Conservation (phyloP, 257 asterid species). For the Henckelia pumila region DNA sequence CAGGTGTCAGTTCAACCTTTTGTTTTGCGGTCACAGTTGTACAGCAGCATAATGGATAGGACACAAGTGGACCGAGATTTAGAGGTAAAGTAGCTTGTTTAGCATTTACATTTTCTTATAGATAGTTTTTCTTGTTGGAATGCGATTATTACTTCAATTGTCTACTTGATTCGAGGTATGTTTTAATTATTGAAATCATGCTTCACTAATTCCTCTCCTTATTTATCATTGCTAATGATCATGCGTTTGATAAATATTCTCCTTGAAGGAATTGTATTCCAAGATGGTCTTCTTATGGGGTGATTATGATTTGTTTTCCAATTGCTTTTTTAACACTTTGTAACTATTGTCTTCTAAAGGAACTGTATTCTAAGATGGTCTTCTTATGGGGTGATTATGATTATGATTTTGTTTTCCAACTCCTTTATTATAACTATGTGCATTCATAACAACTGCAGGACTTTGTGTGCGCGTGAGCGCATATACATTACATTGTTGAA, state of each 20-base stretch:
- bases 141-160: neutral
- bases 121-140: neutral
- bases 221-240: neutral
- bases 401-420: neutral
- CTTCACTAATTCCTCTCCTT: neutral
- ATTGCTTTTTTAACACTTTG: neutral
- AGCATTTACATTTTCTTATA: constrained; percentile 3
- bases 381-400: too few species aligned
- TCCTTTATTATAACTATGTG: neutral
- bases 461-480: too few species aligned
- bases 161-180: neutral
- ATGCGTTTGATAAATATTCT: neutral
- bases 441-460: too few species aligned
- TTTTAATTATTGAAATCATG: neutral
- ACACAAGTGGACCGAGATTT: constrained; percentile 95
- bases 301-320: constrained; percentile 6
- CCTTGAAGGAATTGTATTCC: neutral
- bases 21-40: constrained; percentile 75
- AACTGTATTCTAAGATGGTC: too few species aligned
- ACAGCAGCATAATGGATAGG: constrained; percentile 92
- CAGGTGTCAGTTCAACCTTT: constrained; percentile 85
- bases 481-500: too few species aligned
- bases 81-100: constrained; percentile 52
- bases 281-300: constrained; percentile 3
- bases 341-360: too few species aligned